Base-by-base conservation (phyloP, 2,329 filamentous ascomycete species). In the Dissoconium aciculare region DNA sequence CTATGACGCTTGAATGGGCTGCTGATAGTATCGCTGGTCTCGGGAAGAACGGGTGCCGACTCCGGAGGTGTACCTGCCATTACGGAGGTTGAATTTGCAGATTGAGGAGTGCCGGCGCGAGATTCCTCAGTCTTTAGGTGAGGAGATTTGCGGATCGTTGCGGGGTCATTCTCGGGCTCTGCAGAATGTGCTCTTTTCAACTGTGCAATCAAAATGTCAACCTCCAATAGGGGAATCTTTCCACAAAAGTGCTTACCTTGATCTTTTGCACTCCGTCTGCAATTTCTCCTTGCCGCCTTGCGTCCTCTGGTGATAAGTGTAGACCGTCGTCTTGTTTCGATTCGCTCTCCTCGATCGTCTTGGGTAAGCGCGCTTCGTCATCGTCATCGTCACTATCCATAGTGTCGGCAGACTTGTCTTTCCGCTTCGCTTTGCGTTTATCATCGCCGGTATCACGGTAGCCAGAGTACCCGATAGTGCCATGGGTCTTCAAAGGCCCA, bases 391-490 rank as follows among this genome's bases (percentile, higher is more conserved):
- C 81, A 53, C 85, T 81, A 13, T 67, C 63, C 27, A 59, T 59
- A 4, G 55, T 52, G 31, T 66, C 70, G 26, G 71, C 74, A 34
- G 69, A 60, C 51, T 75, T 76, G 35, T 64, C 65, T 47, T 73
- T 73, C 33, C 64, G 46, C 27, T 54, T 55, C 19, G 8, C 8
- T n/a, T 23, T 23, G 8, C 8, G 8, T 23, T 8, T n/a, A 8
- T 23, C 19, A 8, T 8, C 19, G 5, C 41, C 33, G 5, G 41
- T 27, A 23, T 56, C 53, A 11, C 87, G 73, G 61, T 94, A 94
- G 10, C 80, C 72, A 3, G 83, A 77, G 53, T 93, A 95, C 19
- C 85, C 85, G 28, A 91, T 81, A 0, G 83, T 87, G 15, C 85
- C 84, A n/a, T 73, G 72, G 3, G 80, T 69, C 53, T 91, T 91